These are phyloP conservation scores for Barnettozyma populi DNA, from an alignment of 805 yeast genomes.

Conservation along the genomic window DNA sequence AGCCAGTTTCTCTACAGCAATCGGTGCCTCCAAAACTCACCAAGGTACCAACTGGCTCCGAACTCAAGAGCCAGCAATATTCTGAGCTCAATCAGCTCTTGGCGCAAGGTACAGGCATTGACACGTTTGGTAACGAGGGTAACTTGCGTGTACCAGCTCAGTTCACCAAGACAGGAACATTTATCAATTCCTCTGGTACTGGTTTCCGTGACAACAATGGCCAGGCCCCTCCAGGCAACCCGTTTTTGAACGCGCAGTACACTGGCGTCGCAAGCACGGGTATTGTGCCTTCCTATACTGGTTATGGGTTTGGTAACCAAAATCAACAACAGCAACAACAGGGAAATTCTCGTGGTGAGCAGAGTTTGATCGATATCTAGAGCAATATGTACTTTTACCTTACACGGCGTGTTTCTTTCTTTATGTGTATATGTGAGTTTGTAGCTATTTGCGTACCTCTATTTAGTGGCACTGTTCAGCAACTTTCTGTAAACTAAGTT, in stretches of 20 bases:
- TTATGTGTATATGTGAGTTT: neutral
- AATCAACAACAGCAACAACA: conserved; percentile 23
- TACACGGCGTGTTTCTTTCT: neutral
- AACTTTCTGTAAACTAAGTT: conserved; percentile 83
- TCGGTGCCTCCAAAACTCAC: conserved; percentile 29
- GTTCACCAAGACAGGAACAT: conserved; percentile 75
- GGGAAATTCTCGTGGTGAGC: conserved; percentile 17
- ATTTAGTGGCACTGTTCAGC: conserved; percentile 32
- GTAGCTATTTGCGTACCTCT: neutral
- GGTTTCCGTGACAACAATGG: conserved; percentile 40
- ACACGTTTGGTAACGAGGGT: conserved; percentile 89
- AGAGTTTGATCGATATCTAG: conserved; percentile 26
- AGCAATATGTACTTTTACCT: neutral
- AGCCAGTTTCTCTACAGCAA: conserved; percentile 17
- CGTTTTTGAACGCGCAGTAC: conserved; percentile 56
- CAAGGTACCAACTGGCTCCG: conserved; percentile 48
- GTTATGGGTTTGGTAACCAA: conserved; percentile 91
- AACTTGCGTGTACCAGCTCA: conserved; percentile 86
- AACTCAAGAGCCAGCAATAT: conserved; percentile 49
- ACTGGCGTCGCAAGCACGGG: conserved; percentile 64
- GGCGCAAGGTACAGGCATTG: conserved; percentile 86
- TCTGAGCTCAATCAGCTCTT: conserved; percentile 73
- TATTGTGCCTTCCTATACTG: conserved; percentile 81
- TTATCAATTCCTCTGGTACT: conserved; percentile 84
- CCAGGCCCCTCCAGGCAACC: conserved; percentile 28